Evolutionary conservation across 257 asterid species (phyloP), one percentile per base, ranked within the genome.

Genomic region (Eucommia ulmoides): DNA sequence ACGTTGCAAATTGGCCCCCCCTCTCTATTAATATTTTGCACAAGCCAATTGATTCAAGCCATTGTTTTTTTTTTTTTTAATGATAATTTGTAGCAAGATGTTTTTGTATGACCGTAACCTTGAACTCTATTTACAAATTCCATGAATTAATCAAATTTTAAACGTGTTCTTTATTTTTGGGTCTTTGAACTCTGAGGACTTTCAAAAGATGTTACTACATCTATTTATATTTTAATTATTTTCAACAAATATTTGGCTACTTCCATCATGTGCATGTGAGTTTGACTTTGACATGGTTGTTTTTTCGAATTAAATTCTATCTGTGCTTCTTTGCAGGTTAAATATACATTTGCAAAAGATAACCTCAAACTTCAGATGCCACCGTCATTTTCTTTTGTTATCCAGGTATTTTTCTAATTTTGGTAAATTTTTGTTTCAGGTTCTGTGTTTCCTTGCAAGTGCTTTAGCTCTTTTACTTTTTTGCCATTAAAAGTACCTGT

Each of bases 301-400:
- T 15, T 14, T 38, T 15, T 3, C 11, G 10, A 14, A 8, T 3
- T 38, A 38, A 23, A 19, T 52, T 23, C 15, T 53, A 0, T 42
- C 24, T 25, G 45, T 24, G 51, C 52, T 56, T 47, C 47, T 24
- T 64, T 41, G 63, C 78, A 89, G 98, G 88, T 78, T 15, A 63
- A 76, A 49, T 85, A 85, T 61, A 78, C 86, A 35, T 78, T 74
- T 63, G 19, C 29, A 35, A 89, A 80, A 66, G 82, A 80, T 50
- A 69, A 45, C 48, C 68, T 61, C 41, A 65, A 74, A 62, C 86
- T 85, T 62, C 50, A 76, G 33, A 78, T 80, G 94, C 96, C 93
- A 44, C 94, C 98, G 33, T 47, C 73, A 11, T 85, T 72, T 72
- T 85, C 98, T 52, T 48, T 73, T 29, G 68, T 78, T 58, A 78